Evolutionary conservation across 345 rosid species (phyloP), one percentile per base, ranked within the genome.

Genomic region (Murraya paniculata): DNA sequence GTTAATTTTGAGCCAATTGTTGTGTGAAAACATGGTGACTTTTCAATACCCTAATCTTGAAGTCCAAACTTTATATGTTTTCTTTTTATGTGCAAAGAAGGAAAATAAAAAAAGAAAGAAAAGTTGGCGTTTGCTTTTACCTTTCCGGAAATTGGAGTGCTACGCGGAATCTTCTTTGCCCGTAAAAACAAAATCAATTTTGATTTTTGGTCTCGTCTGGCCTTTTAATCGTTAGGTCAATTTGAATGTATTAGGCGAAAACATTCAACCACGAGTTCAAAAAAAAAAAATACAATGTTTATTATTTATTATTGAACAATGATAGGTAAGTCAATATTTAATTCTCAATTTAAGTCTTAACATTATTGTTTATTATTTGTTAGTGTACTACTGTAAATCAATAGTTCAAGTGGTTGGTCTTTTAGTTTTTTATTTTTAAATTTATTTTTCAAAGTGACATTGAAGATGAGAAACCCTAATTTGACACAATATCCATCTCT

Each of bases 131-230:
- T 64, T 11, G 41, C 77, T 64, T 75, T 30, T 11, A 4, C 1
- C 75, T 61, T 53, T 27, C n/a, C 1, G 18, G 13, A 45, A 45
- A 45, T 3, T 45, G 39, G 64, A 2, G 25, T 19, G 76, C 38
- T 33, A 45, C 86, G 81, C 36, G 79, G 86, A 73, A 45, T 31
- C 55, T 48, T 77, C 65, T 18, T 9, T 8, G 28, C 33, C 73
- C 79, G 62, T 41, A 25, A 7, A 50, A 7, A 36, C 68, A 14
- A 9, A 53, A 18, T 53, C 57, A 53, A 53, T 18, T 53, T 53
- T 18, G 1, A 53, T 53, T 19, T 18, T 7, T 18, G 16, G 64
- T 9, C 31, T 59, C 64, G 0, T 59, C 64, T 25, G 27, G 64
- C 64, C 6, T 38, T 11, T 38, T 1, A 22, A 25, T n/a, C 9